Evolutionary conservation across 1,284 basidiomycete species (phyloP), one percentile per base, ranked within the genome.

Genomic region (Ustilago tritici): DNA sequence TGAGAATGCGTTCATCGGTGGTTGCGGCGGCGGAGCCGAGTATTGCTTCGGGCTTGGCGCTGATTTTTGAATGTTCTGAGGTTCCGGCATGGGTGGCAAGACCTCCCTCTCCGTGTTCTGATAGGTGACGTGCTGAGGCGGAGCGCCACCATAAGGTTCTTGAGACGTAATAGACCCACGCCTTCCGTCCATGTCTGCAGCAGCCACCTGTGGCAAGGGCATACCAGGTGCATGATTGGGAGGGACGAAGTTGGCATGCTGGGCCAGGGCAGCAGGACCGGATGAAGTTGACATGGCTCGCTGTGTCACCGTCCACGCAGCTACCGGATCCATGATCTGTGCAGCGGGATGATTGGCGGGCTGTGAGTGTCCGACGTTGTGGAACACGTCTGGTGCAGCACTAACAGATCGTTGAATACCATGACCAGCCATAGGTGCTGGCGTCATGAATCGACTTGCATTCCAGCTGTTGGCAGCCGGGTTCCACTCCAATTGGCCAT

Each of bases 301-400:
- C 59, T 78, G 79, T 4, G 65, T 40, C 12, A 70, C 64, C 2
- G 65, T 50, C 76, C 76, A 78, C 3, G 61, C 58, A 8, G 58
- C 60, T 0, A 62, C 53, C 7, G 68, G 59, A 31, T 64, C 60
- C 23, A 54, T 35, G 10, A 38, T 52, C 14, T 31, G 47, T 19
- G 50, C 47, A 28, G 50, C 31, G 6, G 61, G n/a, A 15, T 40
- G 38, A 9, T 12, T 47, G 12, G 49, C 36, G 4, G 36, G 40
- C 15, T 61, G 62, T 17, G 50, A n/a, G 17, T 36, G 60, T n/a
- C 50, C 50, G 11, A 57, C 47, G 17, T 69, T 76, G 31, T 68
- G 74, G 28, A 60, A 62, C 17, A 80, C 36, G 19, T 78, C 69
- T 12, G 80, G 80, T 14, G 72, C 78, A 12, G 80, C 80, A 53